phyloP scores from a whole-genome alignment of 2,329 filamentous ascomycete genomes.

The Aspergillus intermedius region DNA sequence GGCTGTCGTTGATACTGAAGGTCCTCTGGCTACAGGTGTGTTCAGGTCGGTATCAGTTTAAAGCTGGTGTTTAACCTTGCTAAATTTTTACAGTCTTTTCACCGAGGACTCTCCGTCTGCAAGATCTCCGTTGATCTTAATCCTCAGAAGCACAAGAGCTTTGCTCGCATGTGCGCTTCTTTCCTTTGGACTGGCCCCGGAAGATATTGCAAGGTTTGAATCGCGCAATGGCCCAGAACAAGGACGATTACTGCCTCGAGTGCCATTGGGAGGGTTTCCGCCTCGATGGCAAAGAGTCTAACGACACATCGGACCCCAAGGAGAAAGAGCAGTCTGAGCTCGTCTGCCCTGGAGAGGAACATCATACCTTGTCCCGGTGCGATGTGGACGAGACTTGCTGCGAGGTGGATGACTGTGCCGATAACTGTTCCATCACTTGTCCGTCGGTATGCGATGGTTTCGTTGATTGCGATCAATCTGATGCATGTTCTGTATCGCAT shows the following conservation, averaged over 20 bases:
- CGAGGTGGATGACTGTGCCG: slow-evolving; percentile 30
- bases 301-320: slow-evolving; percentile 13
- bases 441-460: slow-evolving; percentile 37
- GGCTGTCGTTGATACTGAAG: neutral
- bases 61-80: neutral
- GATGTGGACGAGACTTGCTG: slow-evolving; percentile 33
- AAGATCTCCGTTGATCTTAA: no score
- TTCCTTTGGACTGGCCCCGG: neutral
- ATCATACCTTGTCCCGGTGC: slow-evolving; percentile 21
- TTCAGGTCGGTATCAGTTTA: no score
- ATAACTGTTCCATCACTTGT: slow-evolving; percentile 32
- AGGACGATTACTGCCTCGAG: slow-evolving; percentile 30
- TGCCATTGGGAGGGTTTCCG: slow-evolving; percentile 37
- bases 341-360: slow-evolving; percentile 24
- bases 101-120: no score
- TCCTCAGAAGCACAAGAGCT: neutral
- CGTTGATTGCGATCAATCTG: slow-evolving; percentile 33
- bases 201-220: neutral
- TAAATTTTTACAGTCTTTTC: neutral
- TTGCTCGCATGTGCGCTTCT: neutral
- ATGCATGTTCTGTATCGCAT: slow-evolving; percentile 28
- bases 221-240: neutral
- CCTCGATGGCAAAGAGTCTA: slow-evolving; percentile 25
- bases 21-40: no score
- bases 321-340: slow-evolving; percentile 18